Conservation (phyloP, 2,329 filamentous ascomycete genomes). For the Mycosphaerella sp. region DNA sequence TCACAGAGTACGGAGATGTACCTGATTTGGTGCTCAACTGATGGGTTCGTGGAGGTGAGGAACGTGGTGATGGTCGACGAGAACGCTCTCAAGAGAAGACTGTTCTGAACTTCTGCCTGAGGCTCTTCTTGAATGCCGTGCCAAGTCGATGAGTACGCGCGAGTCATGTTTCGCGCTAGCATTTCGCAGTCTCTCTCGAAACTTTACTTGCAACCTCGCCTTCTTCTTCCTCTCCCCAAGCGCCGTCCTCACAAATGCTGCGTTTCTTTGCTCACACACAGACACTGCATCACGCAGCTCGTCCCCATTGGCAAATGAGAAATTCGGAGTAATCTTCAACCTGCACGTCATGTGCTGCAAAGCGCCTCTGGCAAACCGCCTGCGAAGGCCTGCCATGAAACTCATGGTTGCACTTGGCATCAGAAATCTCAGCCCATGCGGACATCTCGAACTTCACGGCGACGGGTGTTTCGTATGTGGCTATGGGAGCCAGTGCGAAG, state of each 20-base stretch:
- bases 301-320: constrained; percentile 70
- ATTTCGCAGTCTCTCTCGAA: constrained; percentile 1
- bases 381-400: constrained; percentile 79
- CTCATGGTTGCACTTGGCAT: constrained; percentile 81
- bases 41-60: no score
- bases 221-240: constrained; percentile 46
- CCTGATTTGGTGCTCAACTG: no score
- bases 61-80: no score
- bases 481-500: constrained; percentile 94
- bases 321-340: constrained; percentile 97
- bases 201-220: constrained; percentile 7
- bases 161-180: constrained; percentile 6
- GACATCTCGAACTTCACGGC: constrained; percentile 12
- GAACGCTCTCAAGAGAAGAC: no score
- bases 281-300: constrained; percentile 32
- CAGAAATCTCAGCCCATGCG: constrained; percentile 67
- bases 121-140: no score
- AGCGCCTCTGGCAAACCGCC: constrained; percentile 53
- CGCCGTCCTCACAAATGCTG: constrained; percentile 84
- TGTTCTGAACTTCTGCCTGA: no score
- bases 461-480: constrained; percentile 30
- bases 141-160: background rate
- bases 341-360: constrained; percentile 18
- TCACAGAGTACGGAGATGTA: background rate
- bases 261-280: constrained; percentile 91